Evolutionary conservation across 129 eudicot species (phyloP).

Genomic region (carrot (Daucus carota)): DNA sequence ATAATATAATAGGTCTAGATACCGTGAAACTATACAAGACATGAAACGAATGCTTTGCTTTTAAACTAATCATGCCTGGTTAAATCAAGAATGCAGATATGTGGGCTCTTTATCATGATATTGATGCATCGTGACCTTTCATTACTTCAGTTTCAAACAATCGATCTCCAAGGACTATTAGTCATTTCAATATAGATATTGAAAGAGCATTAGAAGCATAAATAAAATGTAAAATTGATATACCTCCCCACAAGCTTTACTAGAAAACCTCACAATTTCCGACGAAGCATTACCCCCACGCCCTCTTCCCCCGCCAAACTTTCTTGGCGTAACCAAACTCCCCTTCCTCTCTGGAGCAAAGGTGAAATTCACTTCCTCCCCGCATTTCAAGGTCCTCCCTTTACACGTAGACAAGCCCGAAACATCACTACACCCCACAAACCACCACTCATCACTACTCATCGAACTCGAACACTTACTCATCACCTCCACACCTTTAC

Average conservation of each 20-base stretch:
- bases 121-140: background rate
- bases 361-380: slow-evolving; percentile 53
- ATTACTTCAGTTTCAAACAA: background rate
- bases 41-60: background rate
- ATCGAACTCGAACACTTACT: slow-evolving; percentile 11
- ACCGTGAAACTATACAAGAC: background rate
- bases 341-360: slow-evolving; percentile 47
- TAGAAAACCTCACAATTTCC: slow-evolving; percentile 89
- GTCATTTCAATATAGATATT: background rate
- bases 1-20: background rate
- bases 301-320: slow-evolving; percentile 65
- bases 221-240: no score
- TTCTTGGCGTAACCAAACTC: slow-evolving; percentile 38
- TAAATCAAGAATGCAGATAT: slow-evolving; percentile 3
- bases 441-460: slow-evolving; percentile 72
- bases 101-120: background rate
- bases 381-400: slow-evolving; percentile 63
- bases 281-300: slow-evolving; percentile 52
- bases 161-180: background rate
- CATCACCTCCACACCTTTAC: slow-evolving; percentile 8
- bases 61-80: background rate
- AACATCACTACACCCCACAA: slow-evolving; percentile 64
- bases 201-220: background rate
- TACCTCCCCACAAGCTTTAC: slow-evolving; percentile 77
- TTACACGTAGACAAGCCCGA: slow-evolving; percentile 83